These are phyloP conservation scores for Cucumis sativus DNA, from an alignment of 306 rosid genomes.

Conservation along the genomic window Cucumber_9930_V3 NC_026658.2:5816501-5817000, in stretches of 20 bases:
- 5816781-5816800: background rate
- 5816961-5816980: background rate
- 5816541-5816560: constrained; percentile 81
- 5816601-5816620: constrained; percentile 97
- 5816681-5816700: constrained; percentile 67
- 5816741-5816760: background rate
- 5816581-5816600: constrained; percentile 93
- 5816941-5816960: constrained; percentile 85
- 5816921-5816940: constrained; percentile 79
- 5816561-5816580: constrained; percentile 89
- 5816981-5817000: background rate
- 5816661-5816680: constrained; percentile 66
- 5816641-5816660: constrained; percentile 73
- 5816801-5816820: background rate
- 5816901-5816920: constrained; percentile 99
- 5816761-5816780: background rate
- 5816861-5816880: background rate
- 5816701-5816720: background rate
- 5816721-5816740: background rate
- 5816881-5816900: constrained; percentile 65
- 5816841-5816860: background rate
- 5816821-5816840: background rate
- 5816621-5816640: constrained; percentile 69
- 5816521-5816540: constrained; percentile 81
- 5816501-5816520: constrained; percentile 37